Base-by-base conservation (phyloP, 768 basidiomycete species). In the Boletus barrowsii region DNA sequence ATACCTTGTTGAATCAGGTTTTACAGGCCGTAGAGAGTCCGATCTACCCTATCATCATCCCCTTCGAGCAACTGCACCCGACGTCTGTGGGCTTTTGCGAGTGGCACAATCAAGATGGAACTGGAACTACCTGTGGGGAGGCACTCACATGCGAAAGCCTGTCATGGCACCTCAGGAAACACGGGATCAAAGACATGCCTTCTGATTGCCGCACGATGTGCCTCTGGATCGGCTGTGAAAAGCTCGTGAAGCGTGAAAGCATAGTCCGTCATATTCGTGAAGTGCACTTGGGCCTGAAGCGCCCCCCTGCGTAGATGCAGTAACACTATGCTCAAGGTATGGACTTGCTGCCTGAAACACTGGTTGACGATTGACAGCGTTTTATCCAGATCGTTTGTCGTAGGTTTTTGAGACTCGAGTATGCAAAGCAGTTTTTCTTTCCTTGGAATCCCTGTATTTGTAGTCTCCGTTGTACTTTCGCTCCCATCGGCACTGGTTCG, bases 211-310 rank as follows among this genome's bases (percentile, higher is more conserved):
- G 0, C 0, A 54, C 22, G 2, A 33, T 2, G 1, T 67, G 66
- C 18, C 18, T 17, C 0, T 66, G 65, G 63, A 30, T 1, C 3
- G 51, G 39, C 1, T 65, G 64, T 7, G 42, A 4, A 26, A 47
- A 14, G 13, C 0, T 17, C 3, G 18, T 67, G 7, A 67, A 63
- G 7, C 66, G 66, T 3, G 57, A 66, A 42, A 57, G 59, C 7
- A 63, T 67, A 9, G 22, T 41, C 20, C 20, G 66, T 1, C 66
- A 68, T 3, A 17, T 57, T 1, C 26, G 56, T 0, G 66, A 68
- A 30, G 41, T 56, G 0, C 66, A 67, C 10, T 1, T 63, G 4
- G 13, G 13, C 7, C 0, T 43, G 13, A 66, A 29, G 20, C 66
- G 61, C 22, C 7, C 36, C 17, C 8, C 49, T 10, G 47, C 36